phyloP scores from a whole-genome alignment of 306 rosid genomes.

The Sicyos baderoa region DNA sequence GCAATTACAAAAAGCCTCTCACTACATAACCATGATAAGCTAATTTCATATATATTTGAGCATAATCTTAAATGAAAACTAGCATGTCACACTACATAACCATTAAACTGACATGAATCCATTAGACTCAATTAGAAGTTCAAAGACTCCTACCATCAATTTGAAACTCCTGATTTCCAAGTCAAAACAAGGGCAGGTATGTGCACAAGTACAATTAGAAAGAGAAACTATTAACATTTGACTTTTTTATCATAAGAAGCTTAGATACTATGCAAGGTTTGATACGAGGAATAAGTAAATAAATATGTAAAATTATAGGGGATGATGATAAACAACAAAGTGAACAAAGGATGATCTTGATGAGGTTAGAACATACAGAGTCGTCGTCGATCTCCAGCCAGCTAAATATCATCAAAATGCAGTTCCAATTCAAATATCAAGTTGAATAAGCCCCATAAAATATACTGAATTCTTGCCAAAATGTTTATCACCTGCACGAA shows the following conservation, averaged over 20 bases:
- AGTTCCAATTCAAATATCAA: neutral
- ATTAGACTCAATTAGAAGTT: too few species aligned
- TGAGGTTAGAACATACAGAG: neutral
- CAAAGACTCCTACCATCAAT: neutral
- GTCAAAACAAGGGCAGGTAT: too few species aligned
- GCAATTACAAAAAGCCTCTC: too few species aligned
- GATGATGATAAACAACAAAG: neutral
- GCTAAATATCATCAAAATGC: neutral
- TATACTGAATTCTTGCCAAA: neutral
- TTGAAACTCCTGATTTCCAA: too few species aligned
- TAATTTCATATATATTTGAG: neutral
- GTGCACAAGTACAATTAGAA: too few species aligned
- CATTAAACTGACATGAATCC: neutral
- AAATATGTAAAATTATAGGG: neutral
- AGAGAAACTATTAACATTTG: too few species aligned
- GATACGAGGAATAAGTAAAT: neutral
- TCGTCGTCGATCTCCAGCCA: constrained; percentile 4
- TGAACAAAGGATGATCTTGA: neutral
- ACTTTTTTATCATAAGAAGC: neutral
- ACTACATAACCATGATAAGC: neutral
- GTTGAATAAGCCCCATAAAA: neutral
- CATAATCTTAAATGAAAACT: neutral
- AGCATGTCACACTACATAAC: neutral
- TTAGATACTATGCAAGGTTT: neutral
- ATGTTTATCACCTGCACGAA: neutral